A percentile compares a stretch with the other conserved stretches of the same genome.
Conservation (phyloP, 768 basidiomycete genomes). For the Mycena alexandri region DNA sequence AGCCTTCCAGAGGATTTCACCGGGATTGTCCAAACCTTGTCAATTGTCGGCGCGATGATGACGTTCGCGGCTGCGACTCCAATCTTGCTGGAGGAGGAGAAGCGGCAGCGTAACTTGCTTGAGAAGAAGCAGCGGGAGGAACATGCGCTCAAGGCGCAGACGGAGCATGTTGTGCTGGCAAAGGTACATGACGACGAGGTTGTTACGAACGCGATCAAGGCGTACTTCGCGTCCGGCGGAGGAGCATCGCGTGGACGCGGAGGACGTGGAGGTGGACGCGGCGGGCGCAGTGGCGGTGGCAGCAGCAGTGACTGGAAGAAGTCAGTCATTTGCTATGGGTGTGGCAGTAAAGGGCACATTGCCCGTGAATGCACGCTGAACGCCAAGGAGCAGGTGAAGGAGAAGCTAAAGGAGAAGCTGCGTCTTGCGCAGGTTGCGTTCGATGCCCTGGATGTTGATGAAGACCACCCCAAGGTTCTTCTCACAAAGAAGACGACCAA, state of each 20-base stretch:
- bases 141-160: conserved; percentile 8
- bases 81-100: neutral
- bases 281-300: neutral
- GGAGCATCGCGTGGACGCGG: conserved; percentile 50
- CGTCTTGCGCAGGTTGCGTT: conserved; percentile 12
- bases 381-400: neutral
- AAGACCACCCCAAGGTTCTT: conserved; percentile 6
- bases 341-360: conserved; percentile 13
- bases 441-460: neutral
- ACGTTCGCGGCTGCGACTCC: neutral
- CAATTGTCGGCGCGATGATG: neutral
- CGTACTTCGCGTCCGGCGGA: conserved; percentile 55
- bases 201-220: too few relatives aligned
- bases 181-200: conserved; percentile 50
- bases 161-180: neutral
- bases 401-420: conserved; percentile 1
- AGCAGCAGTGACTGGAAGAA: conserved; percentile 13
- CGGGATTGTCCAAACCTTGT: neutral
- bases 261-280: conserved; percentile 52
- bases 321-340: neutral
- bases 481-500: conserved; percentile 14
- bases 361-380: neutral
- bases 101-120: neutral
- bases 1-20: neutral
- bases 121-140: neutral